Conservation (phyloP, 2,329 filamentous ascomycete species). For the Xylariomycetidae sp. region DNA sequence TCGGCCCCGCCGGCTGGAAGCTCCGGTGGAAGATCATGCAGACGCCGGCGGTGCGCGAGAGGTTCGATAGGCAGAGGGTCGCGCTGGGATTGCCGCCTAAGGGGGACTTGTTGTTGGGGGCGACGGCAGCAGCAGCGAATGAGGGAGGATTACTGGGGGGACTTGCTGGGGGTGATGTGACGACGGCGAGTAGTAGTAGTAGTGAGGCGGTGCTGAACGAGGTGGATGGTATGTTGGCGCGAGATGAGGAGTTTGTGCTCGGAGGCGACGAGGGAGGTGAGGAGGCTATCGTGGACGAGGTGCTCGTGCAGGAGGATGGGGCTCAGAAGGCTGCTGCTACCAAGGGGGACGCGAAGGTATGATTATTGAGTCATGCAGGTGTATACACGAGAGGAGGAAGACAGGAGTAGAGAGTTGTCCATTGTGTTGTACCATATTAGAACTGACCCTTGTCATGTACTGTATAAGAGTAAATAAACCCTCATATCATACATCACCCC, state of each 20-base stretch:
- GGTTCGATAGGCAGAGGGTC: conserved; percentile 61
- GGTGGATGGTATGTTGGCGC: conserved; percentile 36
- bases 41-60: conserved; percentile 58
- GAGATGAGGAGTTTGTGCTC: conserved; percentile 42
- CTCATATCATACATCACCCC: too few species aligned
- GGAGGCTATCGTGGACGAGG: conserved; percentile 35
- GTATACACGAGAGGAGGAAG: too few species aligned
- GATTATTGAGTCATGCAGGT: too few species aligned
- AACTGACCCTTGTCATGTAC: too few species aligned
- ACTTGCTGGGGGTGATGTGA: conserved; percentile 19
- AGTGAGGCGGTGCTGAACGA: conserved; percentile 28
- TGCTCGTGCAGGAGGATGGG: conserved; percentile 16
- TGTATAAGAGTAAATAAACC: too few species aligned
- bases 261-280: conserved; percentile 34
- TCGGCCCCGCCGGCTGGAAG: conserved; percentile 87
- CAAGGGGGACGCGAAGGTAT: neutral
- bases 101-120: conserved; percentile 30
- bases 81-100: conserved; percentile 59
- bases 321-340: conserved; percentile 12
- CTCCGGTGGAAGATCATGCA: conserved; percentile 88
- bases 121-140: conserved; percentile 28
- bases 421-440: too few species aligned
- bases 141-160: conserved; percentile 15
- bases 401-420: too few species aligned
- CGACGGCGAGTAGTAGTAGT: conserved; percentile 15